Percentiles rank a stretch among this genome's conserved stretches.
phyloP scores from a whole-genome alignment of 352 stramenopile species.

The Pythium rhizo-oryzae region DNA sequence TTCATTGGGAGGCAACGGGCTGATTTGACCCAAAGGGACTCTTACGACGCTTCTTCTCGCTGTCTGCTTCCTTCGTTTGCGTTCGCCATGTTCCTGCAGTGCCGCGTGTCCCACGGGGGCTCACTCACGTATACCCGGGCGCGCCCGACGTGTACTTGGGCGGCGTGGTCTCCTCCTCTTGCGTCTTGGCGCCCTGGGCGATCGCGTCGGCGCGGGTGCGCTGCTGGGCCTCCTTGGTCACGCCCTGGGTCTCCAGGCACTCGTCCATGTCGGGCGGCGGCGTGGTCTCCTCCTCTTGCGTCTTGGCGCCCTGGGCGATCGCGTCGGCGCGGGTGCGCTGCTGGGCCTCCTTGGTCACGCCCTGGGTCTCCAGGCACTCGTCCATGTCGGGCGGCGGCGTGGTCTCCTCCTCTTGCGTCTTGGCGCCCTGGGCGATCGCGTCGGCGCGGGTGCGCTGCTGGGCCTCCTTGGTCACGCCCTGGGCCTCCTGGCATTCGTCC shows the following conservation, averaged over 20 bases:
- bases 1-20: background rate
- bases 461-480: constrained; percentile 42
- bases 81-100: background rate
- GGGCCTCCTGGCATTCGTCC: constrained; percentile 23
- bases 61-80: background rate
- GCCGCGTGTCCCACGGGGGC: background rate
- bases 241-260: constrained; percentile 28
- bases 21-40: background rate
- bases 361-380: constrained; percentile 25
- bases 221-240: constrained; percentile 38
- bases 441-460: constrained; percentile 44
- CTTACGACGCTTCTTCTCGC: background rate
- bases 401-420: constrained; percentile 73
- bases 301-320: constrained; percentile 62
- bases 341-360: constrained; percentile 40
- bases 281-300: constrained; percentile 72
- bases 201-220: constrained; percentile 56
- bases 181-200: constrained; percentile 52
- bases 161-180: constrained; percentile 74
- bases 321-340: constrained; percentile 45
- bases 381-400: constrained; percentile 53
- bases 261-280: constrained; percentile 48
- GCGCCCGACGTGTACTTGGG: constrained; percentile 28
- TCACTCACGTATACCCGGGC: constrained; percentile 14
- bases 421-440: constrained; percentile 58